phyloP scores from a whole-genome alignment of 192 early-diverging fungal genomes.

The Cladochytrium replicatum region DNA sequence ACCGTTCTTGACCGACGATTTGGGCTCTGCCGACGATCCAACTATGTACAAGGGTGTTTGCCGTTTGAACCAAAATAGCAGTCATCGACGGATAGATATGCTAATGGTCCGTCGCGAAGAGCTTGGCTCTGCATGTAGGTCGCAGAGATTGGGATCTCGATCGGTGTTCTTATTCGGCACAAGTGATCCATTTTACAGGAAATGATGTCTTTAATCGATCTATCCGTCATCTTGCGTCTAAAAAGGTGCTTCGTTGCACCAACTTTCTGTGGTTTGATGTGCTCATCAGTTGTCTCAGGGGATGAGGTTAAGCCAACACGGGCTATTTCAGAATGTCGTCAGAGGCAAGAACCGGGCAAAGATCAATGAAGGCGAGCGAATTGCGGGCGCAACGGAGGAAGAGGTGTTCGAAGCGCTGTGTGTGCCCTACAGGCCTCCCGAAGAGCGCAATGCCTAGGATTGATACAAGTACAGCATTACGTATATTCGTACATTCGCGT shows the following conservation, averaged over 20 bases:
- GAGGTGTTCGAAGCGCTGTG: conserved; percentile 24
- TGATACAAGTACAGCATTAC: no score
- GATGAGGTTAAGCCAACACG: conserved; percentile 27
- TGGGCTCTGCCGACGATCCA: conserved; percentile 14
- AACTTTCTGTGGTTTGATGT: background rate
- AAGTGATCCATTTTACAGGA: conserved; percentile 38
- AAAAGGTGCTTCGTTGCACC: conserved; percentile 6
- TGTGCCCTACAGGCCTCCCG: conserved; percentile 23
- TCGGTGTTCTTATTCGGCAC: background rate
- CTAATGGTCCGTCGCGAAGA: conserved; percentile 28
- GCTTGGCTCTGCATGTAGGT: conserved; percentile 23
- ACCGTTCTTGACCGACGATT: background rate
- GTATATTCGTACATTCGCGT: no score
- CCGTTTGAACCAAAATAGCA: conserved; percentile 1
- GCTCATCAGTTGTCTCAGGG: conserved; percentile 1
- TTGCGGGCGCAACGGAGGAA: conserved; percentile 25
- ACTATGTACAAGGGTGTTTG: conserved; percentile 24
- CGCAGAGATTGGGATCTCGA: background rate
- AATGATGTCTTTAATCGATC: conserved; percentile 41
- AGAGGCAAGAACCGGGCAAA: conserved; percentile 16
- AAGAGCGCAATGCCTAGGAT: conserved; percentile 17
- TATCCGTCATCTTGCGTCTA: conserved; percentile 23
- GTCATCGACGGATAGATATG: conserved; percentile 28
- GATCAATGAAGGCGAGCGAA: background rate
- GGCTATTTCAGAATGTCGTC: conserved; percentile 21